Evolutionary conservation across 2,329 filamentous ascomycete species (phyloP).

Genomic region (Pseudogymnoascus sp.): DNA sequence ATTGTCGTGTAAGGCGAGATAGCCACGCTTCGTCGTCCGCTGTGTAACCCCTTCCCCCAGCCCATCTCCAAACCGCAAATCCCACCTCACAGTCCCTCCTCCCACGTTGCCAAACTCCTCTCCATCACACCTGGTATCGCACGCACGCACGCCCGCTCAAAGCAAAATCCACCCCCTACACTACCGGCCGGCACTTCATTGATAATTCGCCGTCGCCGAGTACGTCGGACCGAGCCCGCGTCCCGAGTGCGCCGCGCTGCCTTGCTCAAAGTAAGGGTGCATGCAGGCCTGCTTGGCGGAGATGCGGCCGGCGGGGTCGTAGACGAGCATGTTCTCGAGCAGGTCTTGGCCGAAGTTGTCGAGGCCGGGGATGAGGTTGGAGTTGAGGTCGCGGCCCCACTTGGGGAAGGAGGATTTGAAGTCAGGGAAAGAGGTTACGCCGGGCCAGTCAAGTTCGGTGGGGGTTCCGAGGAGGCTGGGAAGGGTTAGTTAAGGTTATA

Average conservation of each 20-base stretch:
- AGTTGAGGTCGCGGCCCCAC: constrained; percentile 65
- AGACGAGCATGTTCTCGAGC: constrained; percentile 65
- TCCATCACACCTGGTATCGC: background rate
- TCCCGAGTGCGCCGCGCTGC: constrained; percentile 28
- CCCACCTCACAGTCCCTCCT: background rate
- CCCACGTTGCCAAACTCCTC: background rate
- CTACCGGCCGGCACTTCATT: constrained; percentile 18
- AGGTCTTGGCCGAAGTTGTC: constrained; percentile 65
- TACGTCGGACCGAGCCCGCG: constrained; percentile 26
- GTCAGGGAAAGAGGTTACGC: constrained; percentile 89
- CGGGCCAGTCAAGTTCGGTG: constrained; percentile 74
- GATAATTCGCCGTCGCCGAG: constrained; percentile 21
- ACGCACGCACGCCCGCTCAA: background rate
- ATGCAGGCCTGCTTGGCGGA: constrained; percentile 81
- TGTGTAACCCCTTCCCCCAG: background rate
- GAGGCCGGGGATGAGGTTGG: constrained; percentile 60
- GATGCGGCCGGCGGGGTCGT: constrained; percentile 78
- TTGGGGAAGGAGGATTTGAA: constrained; percentile 90
- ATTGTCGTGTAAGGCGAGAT: background rate
- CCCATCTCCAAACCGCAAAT: background rate
- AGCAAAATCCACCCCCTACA: background rate
- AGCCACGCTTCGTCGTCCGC: background rate
- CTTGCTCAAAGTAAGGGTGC: constrained; percentile 67
- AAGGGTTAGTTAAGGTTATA: constrained; percentile 17
- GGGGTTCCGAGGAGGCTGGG: constrained; percentile 70